Conservation (phyloP, 345 rosid species). For the Camelina sativa region DNA sequence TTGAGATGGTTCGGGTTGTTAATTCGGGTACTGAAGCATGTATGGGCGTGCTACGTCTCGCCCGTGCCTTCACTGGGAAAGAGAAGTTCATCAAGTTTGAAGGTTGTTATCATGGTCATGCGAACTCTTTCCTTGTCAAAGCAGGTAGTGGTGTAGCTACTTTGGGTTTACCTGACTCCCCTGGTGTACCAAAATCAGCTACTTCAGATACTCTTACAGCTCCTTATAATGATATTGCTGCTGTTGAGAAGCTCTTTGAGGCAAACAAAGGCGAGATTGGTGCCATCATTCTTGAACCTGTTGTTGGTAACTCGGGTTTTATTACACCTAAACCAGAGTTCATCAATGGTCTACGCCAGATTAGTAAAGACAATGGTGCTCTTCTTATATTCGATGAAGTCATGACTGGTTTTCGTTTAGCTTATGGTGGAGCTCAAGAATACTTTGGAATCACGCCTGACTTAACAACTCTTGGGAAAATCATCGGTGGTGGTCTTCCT, state of each 20-base stretch:
- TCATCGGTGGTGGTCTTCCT: slow-evolving; percentile 83
- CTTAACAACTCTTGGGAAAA: slow-evolving; percentile 77
- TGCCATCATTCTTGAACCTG: slow-evolving; percentile 79
- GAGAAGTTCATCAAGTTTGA: slow-evolving; percentile 69
- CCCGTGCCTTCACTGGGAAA: slow-evolving; percentile 79
- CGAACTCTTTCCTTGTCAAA: slow-evolving; percentile 88
- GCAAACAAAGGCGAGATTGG: slow-evolving; percentile 66
- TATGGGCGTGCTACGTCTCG: slow-evolving; percentile 90
- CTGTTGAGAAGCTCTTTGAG: slow-evolving; percentile 61
- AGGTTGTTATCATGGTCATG: slow-evolving; percentile 97
- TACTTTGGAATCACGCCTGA: slow-evolving; percentile 77
- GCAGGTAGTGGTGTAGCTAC: slow-evolving; percentile 97
- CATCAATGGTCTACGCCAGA: slow-evolving; percentile 54
- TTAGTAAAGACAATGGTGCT: slow-evolving; percentile 58
- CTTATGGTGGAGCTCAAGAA: slow-evolving; percentile 90
- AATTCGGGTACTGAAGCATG: slow-evolving; percentile 95
- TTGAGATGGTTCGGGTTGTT: slow-evolving; percentile 94
- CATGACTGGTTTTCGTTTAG: slow-evolving; percentile 79
- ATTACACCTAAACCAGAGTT: slow-evolving; percentile 66
- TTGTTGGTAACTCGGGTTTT: slow-evolving; percentile 83
- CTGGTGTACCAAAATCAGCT: slow-evolving; percentile 83
- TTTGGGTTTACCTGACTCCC: slow-evolving; percentile 82
- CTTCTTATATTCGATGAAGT: slow-evolving; percentile 85
- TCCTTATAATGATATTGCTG: slow-evolving; percentile 62
- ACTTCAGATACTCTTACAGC: slow-evolving; percentile 75